Conservation (phyloP, 306 rosid genomes). For the Urtica urens region DNA sequence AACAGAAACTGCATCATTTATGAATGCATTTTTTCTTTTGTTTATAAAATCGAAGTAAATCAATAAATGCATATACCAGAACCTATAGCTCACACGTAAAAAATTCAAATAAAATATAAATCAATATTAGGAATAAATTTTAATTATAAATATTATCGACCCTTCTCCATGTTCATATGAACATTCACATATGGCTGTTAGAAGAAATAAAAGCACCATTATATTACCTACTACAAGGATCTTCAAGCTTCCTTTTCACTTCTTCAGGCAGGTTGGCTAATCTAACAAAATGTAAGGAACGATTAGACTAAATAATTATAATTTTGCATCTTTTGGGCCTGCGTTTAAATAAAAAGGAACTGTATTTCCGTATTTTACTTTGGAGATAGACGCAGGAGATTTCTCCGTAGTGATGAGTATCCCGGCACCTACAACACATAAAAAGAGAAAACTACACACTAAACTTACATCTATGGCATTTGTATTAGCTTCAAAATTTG, state of each 20-base stretch:
- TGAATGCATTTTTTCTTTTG: not conserved
- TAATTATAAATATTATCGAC: too few species aligned
- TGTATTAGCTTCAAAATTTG: too few species aligned
- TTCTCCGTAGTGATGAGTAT: constrained; percentile 51
- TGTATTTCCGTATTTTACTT: constrained; percentile 30
- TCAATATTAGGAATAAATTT: not conserved
- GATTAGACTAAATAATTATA: not conserved
- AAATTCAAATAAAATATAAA: not conserved
- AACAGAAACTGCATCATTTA: not conserved
- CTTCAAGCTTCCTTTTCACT: constrained; percentile 68
- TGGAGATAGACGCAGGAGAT: constrained; percentile 70
- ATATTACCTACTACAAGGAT: constrained; percentile 68
- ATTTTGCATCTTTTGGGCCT: not conserved
- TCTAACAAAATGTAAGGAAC: constrained; percentile 25
- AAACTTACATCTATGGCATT: not conserved
- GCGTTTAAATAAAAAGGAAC: constrained; percentile 5
- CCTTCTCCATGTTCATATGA: too few species aligned
- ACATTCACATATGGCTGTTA: too few species aligned
- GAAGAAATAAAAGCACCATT: constrained; percentile 2
- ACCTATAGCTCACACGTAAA: not conserved
- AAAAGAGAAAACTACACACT: not conserved
- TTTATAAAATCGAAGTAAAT: not conserved
- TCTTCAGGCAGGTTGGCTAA: constrained; percentile 67
- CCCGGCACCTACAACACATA: constrained; percentile 40
- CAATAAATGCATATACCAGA: not conserved